Conservation (phyloP, 139 green algal species). For the Klebsormidium nitens region DNA sequence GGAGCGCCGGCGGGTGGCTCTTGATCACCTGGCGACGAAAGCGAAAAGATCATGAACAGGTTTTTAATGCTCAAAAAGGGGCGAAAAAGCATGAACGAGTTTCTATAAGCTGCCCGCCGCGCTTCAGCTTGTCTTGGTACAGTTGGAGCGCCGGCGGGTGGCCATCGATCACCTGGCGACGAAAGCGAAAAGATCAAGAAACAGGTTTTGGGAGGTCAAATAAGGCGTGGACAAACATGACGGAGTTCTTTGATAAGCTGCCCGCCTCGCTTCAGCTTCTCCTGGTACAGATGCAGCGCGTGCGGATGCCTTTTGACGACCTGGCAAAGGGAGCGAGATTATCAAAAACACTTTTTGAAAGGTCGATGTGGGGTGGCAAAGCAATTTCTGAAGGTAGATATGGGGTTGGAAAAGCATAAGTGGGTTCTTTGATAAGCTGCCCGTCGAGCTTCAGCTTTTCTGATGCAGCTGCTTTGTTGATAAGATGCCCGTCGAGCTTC, state of each 20-base stretch:
- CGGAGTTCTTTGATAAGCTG: slow-evolving; percentile 59
- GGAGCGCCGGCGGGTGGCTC: slow-evolving; percentile 53
- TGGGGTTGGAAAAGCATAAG: background rate
- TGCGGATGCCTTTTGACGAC: slow-evolving; percentile 56
- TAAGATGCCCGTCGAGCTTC: slow-evolving; percentile 60
- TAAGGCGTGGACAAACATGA: too few relatives aligned
- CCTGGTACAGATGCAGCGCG: slow-evolving; percentile 64
- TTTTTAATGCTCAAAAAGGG: background rate
- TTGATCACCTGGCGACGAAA: slow-evolving; percentile 5
- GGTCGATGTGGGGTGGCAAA: too few relatives aligned
- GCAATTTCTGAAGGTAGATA: background rate
- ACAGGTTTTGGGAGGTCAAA: too few relatives aligned
- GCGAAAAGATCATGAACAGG: background rate
- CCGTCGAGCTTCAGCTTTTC: slow-evolving; percentile 71
- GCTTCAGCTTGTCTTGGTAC: slow-evolving; percentile 75
- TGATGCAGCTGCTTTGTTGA: slow-evolving; percentile 71
- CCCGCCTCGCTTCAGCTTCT: slow-evolving; percentile 70
- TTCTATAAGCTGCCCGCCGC: slow-evolving; percentile 58
- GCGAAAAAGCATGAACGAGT: slow-evolving; percentile 3
- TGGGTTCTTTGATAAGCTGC: slow-evolving; percentile 51
- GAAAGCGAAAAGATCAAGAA: too few relatives aligned
- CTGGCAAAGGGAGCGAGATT: too few relatives aligned
- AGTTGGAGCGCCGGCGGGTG: slow-evolving; percentile 63
- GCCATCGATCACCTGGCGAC: slow-evolving; percentile 44
- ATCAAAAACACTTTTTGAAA: too few relatives aligned